A percentile compares a stretch with the other conserved stretches of the same genome.
Evolutionary conservation across 2,329 filamentous ascomycete genomes (phyloP).

Genomic region (Penicillium decumbens): DNA sequence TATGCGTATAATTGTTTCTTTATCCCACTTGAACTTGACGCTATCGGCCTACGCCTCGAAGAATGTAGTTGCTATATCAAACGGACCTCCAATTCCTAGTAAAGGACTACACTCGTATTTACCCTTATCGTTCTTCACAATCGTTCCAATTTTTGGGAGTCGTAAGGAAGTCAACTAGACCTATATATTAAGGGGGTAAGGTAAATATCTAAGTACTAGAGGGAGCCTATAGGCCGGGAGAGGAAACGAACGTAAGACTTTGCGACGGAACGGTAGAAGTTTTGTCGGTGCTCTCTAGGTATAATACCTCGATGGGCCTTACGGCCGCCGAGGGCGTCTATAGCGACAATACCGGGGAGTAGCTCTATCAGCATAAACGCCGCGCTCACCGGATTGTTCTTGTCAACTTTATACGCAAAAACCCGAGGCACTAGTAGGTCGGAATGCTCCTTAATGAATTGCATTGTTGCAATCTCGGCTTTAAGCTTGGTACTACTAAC

Average conservation of each 20-base stretch:
- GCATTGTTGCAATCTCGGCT: conserved; percentile 1
- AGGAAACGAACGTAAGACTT: conserved; percentile 1
- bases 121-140: conserved; percentile 7
- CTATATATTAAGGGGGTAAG: conserved; percentile 1
- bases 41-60: conserved; percentile 17
- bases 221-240: background rate
- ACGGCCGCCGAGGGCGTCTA: conserved; percentile 26
- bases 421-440: conserved; percentile 1
- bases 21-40: conserved; percentile 7
- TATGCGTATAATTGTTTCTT: conserved; percentile 4
- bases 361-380: conserved; percentile 32
- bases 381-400: conserved; percentile 22
- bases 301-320: conserved; percentile 7
- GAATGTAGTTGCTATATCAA: conserved; percentile 17
- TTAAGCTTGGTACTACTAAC: background rate
- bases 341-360: conserved; percentile 19
- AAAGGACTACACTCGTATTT: conserved; percentile 15
- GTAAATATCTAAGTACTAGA: background rate
- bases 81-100: conserved; percentile 15
- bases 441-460: conserved; percentile 3
- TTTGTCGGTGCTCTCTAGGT: conserved; percentile 4
- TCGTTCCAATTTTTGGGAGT: conserved; percentile 17
- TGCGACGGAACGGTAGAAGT: conserved; percentile 3
- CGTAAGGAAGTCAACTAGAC: conserved; percentile 15
- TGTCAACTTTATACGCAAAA: conserved; percentile 3